Evolutionary conservation across 768 basidiomycete genomes (phyloP), one percentile per base, ranked within the genome.

Genomic region (Boletellus ananas): DNA sequence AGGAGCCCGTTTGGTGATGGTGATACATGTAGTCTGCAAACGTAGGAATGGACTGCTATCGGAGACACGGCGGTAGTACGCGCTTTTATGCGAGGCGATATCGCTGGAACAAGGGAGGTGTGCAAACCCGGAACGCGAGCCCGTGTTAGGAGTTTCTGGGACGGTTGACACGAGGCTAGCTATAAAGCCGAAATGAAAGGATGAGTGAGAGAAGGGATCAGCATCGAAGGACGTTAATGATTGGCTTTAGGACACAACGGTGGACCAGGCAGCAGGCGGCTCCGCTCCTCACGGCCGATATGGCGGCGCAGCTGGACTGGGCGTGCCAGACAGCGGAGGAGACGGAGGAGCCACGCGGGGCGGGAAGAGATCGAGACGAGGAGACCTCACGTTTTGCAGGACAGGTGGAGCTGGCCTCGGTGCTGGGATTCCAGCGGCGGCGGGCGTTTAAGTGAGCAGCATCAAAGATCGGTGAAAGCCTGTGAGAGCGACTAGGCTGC

Each of bases 11-110:
- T 17, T 72, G 74, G 45, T 76, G 70, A 51, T 74, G 68, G 46
- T 74, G 73, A 63, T 85, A 84, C 64, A 81, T 70, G 59, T 81
- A 81, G 51, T 77, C 73, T 45, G 74, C 71, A 39, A 5, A 78
- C 37, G 79, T 69, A 34, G 79, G 72, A 78, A 77, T 78, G 56
- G 52, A 38, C 43, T 47, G 55, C 17, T 42, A 51, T 38, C 51
- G 56, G 56, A 54, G 40, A 46, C 51, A 54, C 52, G 55, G 58
- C 52, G 53, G 50, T 45, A 47, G 49, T 20, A 34, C 54, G 62
- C 50, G 68, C 63, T 63, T 64, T 66, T 66, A 67, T 65, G 52
- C 41, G 58, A 46, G 50, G 56, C 45, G 60, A 60, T 66, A 62
- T 57, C 54, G 56, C 63, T 63, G 54, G 65, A 58, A 55, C 54